Conservation (phyloP, 805 yeast genomes). For the Monosporozyma servazzii region DNA sequence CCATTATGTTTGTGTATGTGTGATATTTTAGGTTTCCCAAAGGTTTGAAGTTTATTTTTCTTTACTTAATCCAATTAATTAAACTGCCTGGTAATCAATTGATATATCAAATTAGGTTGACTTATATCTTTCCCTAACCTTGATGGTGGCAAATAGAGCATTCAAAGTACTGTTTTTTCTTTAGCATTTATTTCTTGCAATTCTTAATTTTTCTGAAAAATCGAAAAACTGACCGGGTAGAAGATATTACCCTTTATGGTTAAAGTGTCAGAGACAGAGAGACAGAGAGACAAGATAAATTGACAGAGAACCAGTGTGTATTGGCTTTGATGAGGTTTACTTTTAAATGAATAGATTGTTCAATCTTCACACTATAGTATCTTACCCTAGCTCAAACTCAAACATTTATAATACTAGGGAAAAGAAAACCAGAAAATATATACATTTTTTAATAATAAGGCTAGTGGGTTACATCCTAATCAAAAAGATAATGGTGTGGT, state of each 20-base stretch:
- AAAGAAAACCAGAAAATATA: too few species aligned
- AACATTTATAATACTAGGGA: too few species aligned
- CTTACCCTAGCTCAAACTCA: too few species aligned
- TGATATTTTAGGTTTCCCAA: not conserved
- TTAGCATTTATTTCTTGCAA: not conserved
- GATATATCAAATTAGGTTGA: not conserved
- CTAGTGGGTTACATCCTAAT: too few species aligned
- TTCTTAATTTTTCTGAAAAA: not conserved
- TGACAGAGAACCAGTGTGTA: too few species aligned
- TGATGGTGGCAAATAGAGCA: not conserved
- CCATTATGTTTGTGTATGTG: constrained; percentile 39
- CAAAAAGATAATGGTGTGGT: too few species aligned
- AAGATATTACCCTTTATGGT: not conserved
- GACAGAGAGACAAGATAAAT: not conserved
- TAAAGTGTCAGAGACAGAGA: not conserved
- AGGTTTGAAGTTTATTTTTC: not conserved
- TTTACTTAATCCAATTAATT: not conserved
- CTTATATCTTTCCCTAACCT: not conserved
- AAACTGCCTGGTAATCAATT: not conserved
- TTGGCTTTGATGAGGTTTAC: too few species aligned
- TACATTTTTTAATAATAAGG: too few species aligned
- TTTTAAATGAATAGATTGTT: too few species aligned
- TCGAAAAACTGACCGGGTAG: not conserved
- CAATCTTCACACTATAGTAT: too few species aligned
- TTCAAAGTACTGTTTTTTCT: not conserved